phyloP scores from a whole-genome alignment of 108 stramenopile genomes.

The Stephanodiscus minutulus region DNA sequence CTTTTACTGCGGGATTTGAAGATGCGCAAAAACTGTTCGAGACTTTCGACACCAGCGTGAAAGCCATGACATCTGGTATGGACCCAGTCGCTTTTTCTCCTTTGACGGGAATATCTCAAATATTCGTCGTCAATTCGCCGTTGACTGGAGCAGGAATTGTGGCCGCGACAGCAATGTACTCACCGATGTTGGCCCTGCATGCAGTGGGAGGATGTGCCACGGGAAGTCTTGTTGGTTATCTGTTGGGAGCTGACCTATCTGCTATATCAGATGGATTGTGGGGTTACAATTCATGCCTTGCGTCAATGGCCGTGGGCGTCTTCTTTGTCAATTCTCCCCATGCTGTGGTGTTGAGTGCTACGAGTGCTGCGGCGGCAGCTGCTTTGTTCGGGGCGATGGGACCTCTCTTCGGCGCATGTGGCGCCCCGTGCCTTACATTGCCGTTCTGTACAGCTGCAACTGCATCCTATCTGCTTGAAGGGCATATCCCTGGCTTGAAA shows the following conservation, averaged over 20 bases:
- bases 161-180: constrained; percentile 49
- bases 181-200: constrained; percentile 66
- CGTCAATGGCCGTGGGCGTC: constrained; percentile 77
- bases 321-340: constrained; percentile 70
- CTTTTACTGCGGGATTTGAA: neutral
- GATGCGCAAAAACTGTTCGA: constrained; percentile 3
- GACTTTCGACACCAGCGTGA: constrained; percentile 7
- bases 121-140: constrained; percentile 77
- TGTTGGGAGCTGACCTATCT: constrained; percentile 50
- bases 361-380: constrained; percentile 71
- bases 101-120: constrained; percentile 78
- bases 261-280: constrained; percentile 69
- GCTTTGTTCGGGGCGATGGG: constrained; percentile 74
- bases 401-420: constrained; percentile 57
- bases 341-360: constrained; percentile 52
- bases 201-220: constrained; percentile 58
- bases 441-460: constrained; percentile 79
- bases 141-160: constrained; percentile 60
- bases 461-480: constrained; percentile 64
- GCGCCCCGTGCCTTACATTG: constrained; percentile 72
- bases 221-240: constrained; percentile 49
- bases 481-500: constrained; percentile 54
- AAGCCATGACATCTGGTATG: neutral
- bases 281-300: constrained; percentile 77
- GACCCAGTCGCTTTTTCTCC: constrained; percentile 44